Percentiles rank a stretch among this genome's conserved stretches.
Evolutionary conservation across 1,284 basidiomycete genomes (phyloP).

Genomic region (Ustilago sp.): DNA sequence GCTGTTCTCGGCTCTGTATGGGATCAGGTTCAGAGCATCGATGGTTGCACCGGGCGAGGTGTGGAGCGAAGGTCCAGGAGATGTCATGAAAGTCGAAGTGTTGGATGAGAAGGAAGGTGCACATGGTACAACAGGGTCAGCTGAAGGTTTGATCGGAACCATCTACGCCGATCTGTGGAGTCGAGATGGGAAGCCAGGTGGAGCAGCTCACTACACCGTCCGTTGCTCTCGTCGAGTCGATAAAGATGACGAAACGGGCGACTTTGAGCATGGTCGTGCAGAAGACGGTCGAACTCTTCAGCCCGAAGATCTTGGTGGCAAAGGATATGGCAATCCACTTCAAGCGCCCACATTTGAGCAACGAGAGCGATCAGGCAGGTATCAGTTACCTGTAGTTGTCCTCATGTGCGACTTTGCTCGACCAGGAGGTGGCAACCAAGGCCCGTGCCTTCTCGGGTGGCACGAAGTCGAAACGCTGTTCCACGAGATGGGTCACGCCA

Average conservation of each 20-base stretch:
- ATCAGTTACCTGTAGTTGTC: slow-evolving; percentile 91
- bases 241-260: slow-evolving; percentile 82
- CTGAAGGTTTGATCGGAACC: slow-evolving; percentile 80
- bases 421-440: slow-evolving; percentile 76
- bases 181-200: slow-evolving; percentile 84
- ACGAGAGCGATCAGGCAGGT: slow-evolving; percentile 71
- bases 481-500: slow-evolving; percentile 99
- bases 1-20: slow-evolving; percentile 63
- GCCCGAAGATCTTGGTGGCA: slow-evolving; percentile 31
- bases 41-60: slow-evolving; percentile 77
- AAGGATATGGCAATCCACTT: slow-evolving; percentile 48
- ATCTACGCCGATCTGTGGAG: slow-evolving; percentile 94
- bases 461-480: slow-evolving; percentile 94
- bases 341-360: slow-evolving; percentile 71
- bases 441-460: slow-evolving; percentile 85
- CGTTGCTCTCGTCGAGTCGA: slow-evolving; percentile 91
- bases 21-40: slow-evolving; percentile 61
- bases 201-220: slow-evolving; percentile 97
- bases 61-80: slow-evolving; percentile 77
- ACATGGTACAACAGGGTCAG: slow-evolving; percentile 6
- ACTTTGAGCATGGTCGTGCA: slow-evolving; percentile 73
- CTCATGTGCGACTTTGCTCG: slow-evolving; percentile 87
- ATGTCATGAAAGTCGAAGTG: slow-evolving; percentile 91
- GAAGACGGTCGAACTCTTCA: slow-evolving; percentile 59
- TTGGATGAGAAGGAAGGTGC: slow-evolving; percentile 83